A percentile compares a stretch with the other conserved stretches of the same genome.
Conservation (phyloP, 257 asterid species). For the Solanum peruvianum region DNA sequence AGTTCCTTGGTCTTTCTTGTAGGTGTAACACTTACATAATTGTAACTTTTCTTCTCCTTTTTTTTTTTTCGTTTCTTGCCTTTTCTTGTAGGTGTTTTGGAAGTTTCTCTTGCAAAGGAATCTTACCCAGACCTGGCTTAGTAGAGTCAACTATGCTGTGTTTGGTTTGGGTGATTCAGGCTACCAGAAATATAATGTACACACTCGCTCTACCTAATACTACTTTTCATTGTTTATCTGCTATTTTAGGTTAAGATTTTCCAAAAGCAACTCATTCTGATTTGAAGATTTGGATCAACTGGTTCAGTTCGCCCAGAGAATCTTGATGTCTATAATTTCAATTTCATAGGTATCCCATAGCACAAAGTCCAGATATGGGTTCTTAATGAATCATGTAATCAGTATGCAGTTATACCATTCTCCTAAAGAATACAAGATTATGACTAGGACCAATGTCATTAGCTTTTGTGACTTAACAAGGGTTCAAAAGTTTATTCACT, state of each 20-base stretch:
- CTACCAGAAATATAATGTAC: conserved; percentile 94
- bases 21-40: not conserved
- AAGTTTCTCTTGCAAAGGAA: conserved; percentile 76
- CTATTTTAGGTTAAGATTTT: not conserved
- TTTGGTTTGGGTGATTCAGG: conserved; percentile 98
- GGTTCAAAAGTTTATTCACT: not conserved
- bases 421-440: not conserved
- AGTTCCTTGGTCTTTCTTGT: not conserved
- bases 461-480: not conserved
- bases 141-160: conserved; percentile 44
- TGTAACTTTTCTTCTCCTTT: too few relatives aligned
- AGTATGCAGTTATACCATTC: not conserved
- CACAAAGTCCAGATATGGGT: not conserved
- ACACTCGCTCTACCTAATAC: not conserved
- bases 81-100: conserved; percentile 72
- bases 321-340: not conserved
- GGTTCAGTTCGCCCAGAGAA: not conserved
- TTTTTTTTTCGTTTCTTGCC: not conserved
- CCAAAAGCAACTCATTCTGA: not conserved
- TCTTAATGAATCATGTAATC: not conserved
- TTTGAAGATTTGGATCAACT: not conserved
- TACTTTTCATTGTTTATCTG: not conserved
- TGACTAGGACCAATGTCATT: not conserved
- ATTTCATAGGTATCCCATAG: not conserved
- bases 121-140: conserved; percentile 63